Evolutionary conservation across 768 basidiomycete species (phyloP).

Genomic region (Tricholoma sp.): DNA sequence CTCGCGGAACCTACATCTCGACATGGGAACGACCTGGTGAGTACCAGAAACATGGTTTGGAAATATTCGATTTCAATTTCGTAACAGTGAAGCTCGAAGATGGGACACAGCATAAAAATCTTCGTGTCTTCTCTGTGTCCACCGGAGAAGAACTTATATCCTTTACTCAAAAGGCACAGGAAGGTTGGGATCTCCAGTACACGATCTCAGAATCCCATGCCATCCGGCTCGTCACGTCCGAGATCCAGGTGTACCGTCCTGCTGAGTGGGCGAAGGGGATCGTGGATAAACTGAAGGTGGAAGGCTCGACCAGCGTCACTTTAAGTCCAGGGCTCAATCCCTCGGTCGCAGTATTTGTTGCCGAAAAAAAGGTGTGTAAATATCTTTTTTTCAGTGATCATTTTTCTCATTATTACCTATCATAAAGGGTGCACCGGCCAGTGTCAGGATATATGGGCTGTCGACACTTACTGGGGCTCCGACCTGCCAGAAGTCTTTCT

Average conservation of each 20-base stretch:
- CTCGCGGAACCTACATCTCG: conserved; percentile 87
- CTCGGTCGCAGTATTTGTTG: conserved; percentile 86
- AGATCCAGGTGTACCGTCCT: conserved; percentile 82
- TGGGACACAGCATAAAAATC: conserved; percentile 88
- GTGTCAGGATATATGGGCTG: conserved; percentile 79
- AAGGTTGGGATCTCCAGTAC: conserved; percentile 90
- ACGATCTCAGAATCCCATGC: conserved; percentile 88
- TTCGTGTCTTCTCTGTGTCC: conserved; percentile 82
- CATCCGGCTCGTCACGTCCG: conserved; percentile 70
- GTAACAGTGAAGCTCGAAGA: conserved; percentile 77
- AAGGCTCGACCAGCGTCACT: conserved; percentile 72
- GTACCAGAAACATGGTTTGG: conserved; percentile 12
- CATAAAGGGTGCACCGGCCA: conserved; percentile 77
- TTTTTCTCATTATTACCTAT: background rate
- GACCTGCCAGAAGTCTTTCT: conserved; percentile 87
- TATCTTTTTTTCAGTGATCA: background rate
- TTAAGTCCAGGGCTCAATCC: conserved; percentile 85
- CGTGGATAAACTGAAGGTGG: conserved; percentile 76
- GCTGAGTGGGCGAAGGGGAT: conserved; percentile 77
- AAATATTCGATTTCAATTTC: background rate
- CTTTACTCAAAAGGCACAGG: conserved; percentile 88
- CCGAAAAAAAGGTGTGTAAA: conserved; percentile 79
- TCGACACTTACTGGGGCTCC: conserved; percentile 54
- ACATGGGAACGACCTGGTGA: conserved; percentile 90
- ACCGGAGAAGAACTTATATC: conserved; percentile 83